Percentiles rank a stretch among this genome's conserved stretches.
These are phyloP conservation scores for Naganishia sp. DNA, from an alignment of 1,284 basidiomycete genomes.

Conservation along the genomic window DNA sequence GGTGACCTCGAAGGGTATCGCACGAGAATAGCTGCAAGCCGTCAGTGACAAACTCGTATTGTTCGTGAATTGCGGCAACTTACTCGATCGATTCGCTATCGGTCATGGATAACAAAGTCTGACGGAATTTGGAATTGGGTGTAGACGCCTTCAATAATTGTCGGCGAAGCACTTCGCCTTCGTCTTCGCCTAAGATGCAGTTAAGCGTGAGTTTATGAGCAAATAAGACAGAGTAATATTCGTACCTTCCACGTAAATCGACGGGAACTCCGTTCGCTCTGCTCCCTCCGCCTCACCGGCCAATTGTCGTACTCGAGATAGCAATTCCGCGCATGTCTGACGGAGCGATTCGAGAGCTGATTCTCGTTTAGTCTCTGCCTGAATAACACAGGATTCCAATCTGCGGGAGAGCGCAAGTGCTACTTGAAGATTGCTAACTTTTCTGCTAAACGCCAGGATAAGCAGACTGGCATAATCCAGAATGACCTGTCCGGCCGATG, in stretches of 20 bases:
- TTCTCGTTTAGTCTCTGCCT: constrained; percentile 28
- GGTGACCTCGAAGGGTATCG: constrained; percentile 22
- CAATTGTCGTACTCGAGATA: constrained; percentile 5
- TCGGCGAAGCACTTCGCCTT: constrained; percentile 26
- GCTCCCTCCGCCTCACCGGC: not conserved
- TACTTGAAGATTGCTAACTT: not conserved
- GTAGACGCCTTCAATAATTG: constrained; percentile 10
- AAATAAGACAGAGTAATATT: not conserved
- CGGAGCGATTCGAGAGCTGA: constrained; percentile 9
- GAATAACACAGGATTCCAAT: constrained; percentile 17
- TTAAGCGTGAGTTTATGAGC: not conserved
- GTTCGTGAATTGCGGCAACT: not conserved
- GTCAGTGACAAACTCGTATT: too few relatives aligned
- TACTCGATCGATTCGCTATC: constrained; percentile 1
- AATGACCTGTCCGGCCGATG: constrained; percentile 66
- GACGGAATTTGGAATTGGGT: constrained; percentile 14
- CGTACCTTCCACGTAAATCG: constrained; percentile 24
- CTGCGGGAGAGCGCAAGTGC: constrained; percentile 5
- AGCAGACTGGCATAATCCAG: constrained; percentile 66
- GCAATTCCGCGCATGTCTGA: constrained; percentile 9
- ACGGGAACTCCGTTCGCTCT: not conserved
- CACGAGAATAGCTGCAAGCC: constrained; percentile 1
- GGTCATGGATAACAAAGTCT: constrained; percentile 9
- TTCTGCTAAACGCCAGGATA: constrained; percentile 57
- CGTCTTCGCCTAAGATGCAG: constrained; percentile 21